Evolutionary conservation across 306 rosid genomes (phyloP).

Genomic region (Morella rubra): DNA sequence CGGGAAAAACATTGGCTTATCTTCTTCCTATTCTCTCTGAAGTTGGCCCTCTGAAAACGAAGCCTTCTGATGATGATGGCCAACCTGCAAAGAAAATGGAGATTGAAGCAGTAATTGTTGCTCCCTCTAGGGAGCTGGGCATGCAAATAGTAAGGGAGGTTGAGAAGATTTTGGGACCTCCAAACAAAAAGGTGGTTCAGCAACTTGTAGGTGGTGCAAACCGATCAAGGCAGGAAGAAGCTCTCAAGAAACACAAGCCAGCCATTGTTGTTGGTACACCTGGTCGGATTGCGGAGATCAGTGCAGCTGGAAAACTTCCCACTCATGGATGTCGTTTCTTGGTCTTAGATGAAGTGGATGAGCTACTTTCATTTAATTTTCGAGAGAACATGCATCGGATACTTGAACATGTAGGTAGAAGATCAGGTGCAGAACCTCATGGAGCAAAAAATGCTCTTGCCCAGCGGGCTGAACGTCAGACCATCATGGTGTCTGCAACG

Average conservation of each 20-base stretch:
- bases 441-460: slow-evolving; percentile 40
- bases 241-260: slow-evolving; percentile 83
- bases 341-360: slow-evolving; percentile 93
- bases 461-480: slow-evolving; percentile 56
- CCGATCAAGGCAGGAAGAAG: slow-evolving; percentile 88
- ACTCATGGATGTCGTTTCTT: slow-evolving; percentile 77
- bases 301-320: slow-evolving; percentile 88
- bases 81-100: slow-evolving; percentile 60
- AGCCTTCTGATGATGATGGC: slow-evolving; percentile 27
- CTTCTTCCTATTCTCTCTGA: slow-evolving; percentile 74
- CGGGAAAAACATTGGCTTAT: slow-evolving; percentile 90
- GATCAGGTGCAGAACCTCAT: slow-evolving; percentile 46
- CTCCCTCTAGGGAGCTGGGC: slow-evolving; percentile 97
- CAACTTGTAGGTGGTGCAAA: slow-evolving; percentile 99
- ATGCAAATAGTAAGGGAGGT: slow-evolving; percentile 97
- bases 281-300: slow-evolving; percentile 87
- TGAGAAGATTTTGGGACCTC: slow-evolving; percentile 80
- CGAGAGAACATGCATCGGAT: slow-evolving; percentile 95
- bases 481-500: slow-evolving; percentile 86
- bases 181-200: slow-evolving; percentile 68
- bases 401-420: slow-evolving; percentile 84
- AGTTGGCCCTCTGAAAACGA: slow-evolving; percentile 61
- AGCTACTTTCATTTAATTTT: slow-evolving; percentile 80
- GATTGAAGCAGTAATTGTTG: slow-evolving; percentile 78
- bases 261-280: slow-evolving; percentile 94